These are phyloP conservation scores for Paecilomyces fulvus DNA, from an alignment of 2,329 filamentous ascomycete species.

Conservation along the genomic window DNA sequence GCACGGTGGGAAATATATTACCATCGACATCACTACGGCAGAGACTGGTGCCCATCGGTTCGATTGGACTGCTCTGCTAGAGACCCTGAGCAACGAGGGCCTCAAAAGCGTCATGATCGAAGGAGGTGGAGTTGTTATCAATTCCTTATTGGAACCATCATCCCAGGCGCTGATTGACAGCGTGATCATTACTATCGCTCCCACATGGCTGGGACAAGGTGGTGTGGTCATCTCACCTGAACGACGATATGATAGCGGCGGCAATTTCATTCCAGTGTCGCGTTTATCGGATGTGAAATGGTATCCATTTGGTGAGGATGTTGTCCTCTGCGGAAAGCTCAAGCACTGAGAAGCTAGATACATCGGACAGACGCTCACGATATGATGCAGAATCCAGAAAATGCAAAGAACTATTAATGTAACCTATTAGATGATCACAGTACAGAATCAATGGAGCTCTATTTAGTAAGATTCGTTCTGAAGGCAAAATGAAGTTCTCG, in stretches of 20 bases:
- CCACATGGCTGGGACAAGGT: constrained; percentile 73
- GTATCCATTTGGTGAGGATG: constrained; percentile 70
- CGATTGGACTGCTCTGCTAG: constrained; percentile 56
- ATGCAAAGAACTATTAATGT: not conserved
- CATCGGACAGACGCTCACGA: not conserved
- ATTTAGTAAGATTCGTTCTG: not conserved
- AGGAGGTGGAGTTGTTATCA: constrained; percentile 74
- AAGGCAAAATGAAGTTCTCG: not conserved
- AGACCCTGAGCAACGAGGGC: constrained; percentile 45
- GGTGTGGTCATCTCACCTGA: constrained; percentile 70
- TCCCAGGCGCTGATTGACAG: constrained; percentile 56
- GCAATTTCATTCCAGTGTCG: constrained; percentile 50
- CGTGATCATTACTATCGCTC: constrained; percentile 80
- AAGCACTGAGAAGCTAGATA: not conserved
- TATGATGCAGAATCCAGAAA: not conserved
- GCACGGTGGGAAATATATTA: constrained; percentile 23
- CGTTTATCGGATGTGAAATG: constrained; percentile 57
- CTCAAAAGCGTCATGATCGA: constrained; percentile 81
- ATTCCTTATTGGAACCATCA: constrained; percentile 53
- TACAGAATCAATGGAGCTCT: not conserved
- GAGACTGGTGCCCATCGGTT: constrained; percentile 13
- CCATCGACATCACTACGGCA: constrained; percentile 11
- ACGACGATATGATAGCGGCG: constrained; percentile 41
- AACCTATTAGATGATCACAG: not conserved
- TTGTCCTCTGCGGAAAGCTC: constrained; percentile 65